These are phyloP conservation scores for Penicillium longicatenatum DNA, from an alignment of 495 filamentous ascomycete species.

Conservation along the genomic window DNA sequence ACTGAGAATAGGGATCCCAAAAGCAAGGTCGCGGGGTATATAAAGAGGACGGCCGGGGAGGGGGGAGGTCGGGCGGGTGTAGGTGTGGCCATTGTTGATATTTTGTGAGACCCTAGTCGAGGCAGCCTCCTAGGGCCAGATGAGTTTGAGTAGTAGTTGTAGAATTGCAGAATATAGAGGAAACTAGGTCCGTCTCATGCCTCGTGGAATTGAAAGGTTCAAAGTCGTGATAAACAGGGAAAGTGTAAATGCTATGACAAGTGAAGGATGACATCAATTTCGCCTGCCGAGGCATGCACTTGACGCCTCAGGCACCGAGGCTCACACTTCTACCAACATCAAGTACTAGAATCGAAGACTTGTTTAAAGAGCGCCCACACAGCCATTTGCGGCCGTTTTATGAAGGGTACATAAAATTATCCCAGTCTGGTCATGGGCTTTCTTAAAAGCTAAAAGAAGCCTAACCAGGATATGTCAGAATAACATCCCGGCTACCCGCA, in stretches of 20 bases:
- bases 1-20: constrained; percentile 79
- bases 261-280: constrained; percentile 26
- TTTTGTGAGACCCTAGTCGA: constrained; percentile 4
- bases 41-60: constrained; percentile 46
- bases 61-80: constrained; percentile 22
- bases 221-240: constrained; percentile 8
- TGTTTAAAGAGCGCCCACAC: not conserved
- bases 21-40: constrained; percentile 77
- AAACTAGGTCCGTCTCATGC: not conserved
- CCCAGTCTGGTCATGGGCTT: too few species aligned
- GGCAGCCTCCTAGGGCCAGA: not conserved
- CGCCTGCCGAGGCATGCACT: constrained; percentile 19
- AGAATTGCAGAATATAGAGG: not conserved
- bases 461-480: too few species aligned
- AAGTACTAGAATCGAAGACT: not conserved
- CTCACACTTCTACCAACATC: not conserved
- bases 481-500: too few species aligned
- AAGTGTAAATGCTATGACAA: constrained; percentile 4
- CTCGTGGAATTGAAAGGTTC: constrained; percentile 1
- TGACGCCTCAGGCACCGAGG: constrained; percentile 9
- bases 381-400: too few species aligned
- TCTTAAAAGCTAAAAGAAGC: too few species aligned
- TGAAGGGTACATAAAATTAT: too few species aligned
- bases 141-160: not conserved
- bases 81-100: constrained; percentile 27